A percentile compares a stretch with the other conserved stretches of the same genome.
Evolutionary conservation across 2,329 filamentous ascomycete genomes (phyloP).

Genomic region (Ascomycota sp.): DNA sequence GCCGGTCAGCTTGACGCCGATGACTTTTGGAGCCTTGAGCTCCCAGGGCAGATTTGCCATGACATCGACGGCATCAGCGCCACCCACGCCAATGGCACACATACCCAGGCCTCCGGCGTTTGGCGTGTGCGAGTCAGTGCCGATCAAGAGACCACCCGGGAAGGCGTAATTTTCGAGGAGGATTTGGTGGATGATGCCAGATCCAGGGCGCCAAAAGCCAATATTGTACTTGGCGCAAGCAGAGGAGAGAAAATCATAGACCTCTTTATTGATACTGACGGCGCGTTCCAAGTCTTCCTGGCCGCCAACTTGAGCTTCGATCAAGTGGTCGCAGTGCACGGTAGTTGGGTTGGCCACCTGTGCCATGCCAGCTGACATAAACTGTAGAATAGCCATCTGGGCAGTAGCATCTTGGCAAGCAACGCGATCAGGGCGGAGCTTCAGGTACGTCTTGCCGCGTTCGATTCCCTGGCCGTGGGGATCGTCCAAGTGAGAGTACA

Average conservation of each 20-base stretch:
- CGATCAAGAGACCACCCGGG: slow-evolving; percentile 97
- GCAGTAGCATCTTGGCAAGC: slow-evolving; percentile 98
- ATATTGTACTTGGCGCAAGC: slow-evolving; percentile 82
- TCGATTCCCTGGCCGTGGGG: slow-evolving; percentile 91
- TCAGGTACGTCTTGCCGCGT: slow-evolving; percentile 88
- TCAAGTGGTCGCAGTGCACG: slow-evolving; percentile 98
- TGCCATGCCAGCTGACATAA: slow-evolving; percentile 89
- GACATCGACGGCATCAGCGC: slow-evolving; percentile 91
- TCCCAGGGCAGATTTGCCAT: slow-evolving; percentile 95
- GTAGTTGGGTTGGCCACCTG: slow-evolving; percentile 85
- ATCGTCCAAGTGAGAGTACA: slow-evolving; percentile 97
- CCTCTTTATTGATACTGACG: slow-evolving; percentile 83
- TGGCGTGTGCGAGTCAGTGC: slow-evolving; percentile 91
- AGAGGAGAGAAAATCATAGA: slow-evolving; percentile 92
- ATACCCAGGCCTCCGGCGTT: slow-evolving; percentile 90
- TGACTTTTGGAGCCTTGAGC: slow-evolving; percentile 77
- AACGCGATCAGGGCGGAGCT: slow-evolving; percentile 89
- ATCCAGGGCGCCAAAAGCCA: slow-evolving; percentile 87
- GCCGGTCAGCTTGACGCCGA: slow-evolving; percentile 71
- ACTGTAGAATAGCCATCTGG: slow-evolving; percentile 95
- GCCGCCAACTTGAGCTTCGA: slow-evolving; percentile 82
- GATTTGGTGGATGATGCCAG: slow-evolving; percentile 92
- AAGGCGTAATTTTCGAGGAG: slow-evolving; percentile 94
- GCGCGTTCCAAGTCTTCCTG: slow-evolving; percentile 67
- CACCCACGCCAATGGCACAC: slow-evolving; percentile 91